Conservation (phyloP, 2,329 filamentous ascomycete species). For the Teratosphaeriaceae sp. region DNA sequence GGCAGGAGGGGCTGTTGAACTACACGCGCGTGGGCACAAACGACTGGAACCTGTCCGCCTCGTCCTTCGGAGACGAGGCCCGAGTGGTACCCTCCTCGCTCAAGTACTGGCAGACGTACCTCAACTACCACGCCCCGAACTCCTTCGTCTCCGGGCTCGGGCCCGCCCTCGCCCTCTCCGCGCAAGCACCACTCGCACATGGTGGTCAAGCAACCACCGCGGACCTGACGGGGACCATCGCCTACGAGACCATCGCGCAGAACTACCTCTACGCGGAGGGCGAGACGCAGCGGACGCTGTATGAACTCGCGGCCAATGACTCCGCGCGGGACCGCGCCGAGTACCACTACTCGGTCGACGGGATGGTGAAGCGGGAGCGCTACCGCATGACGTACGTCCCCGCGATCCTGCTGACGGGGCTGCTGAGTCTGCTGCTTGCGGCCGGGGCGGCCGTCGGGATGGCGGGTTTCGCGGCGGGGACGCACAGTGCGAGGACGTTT, state of each 20-base stretch:
- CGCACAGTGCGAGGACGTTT: neutral
- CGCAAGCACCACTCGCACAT: neutral
- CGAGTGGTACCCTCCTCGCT: neutral
- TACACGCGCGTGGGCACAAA: neutral
- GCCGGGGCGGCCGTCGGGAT: neutral
- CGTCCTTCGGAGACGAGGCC: neutral
- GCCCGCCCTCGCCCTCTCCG: neutral
- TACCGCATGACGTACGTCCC: neutral
- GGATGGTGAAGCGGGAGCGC: neutral
- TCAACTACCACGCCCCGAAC: neutral
- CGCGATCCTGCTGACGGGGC: neutral
- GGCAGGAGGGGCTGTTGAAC: neutral
- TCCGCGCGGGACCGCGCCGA: neutral
- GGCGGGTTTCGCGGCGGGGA: neutral
- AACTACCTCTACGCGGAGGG: neutral
- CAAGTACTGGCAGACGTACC: neutral
- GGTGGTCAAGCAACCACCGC: neutral
- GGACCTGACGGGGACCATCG: neutral
- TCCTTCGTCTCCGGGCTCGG: neutral
- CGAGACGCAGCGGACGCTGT: neutral
- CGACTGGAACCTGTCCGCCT: neutral
- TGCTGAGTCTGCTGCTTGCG: neutral
- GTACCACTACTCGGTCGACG: neutral
- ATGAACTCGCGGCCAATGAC: neutral
- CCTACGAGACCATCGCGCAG: neutral